Conservation (phyloP, 2,329 filamentous ascomycete genomes). For the Colletotrichum orchidophilum region DNA sequence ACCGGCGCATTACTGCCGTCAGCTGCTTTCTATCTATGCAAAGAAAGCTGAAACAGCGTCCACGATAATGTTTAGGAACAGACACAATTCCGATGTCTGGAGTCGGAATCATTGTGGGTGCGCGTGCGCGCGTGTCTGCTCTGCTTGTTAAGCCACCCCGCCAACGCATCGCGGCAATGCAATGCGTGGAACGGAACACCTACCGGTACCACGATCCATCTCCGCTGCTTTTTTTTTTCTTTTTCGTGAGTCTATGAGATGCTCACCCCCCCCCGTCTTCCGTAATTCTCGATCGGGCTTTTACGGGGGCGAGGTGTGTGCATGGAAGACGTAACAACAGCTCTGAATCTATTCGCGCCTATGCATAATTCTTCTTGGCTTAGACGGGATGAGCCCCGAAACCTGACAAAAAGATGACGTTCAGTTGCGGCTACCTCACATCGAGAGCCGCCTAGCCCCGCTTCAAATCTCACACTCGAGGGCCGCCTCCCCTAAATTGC, state of each 20-base stretch:
- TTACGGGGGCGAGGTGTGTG: slow-evolving; percentile 15
- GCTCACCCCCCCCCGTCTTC: not conserved
- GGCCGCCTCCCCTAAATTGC: not conserved
- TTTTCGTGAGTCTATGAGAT: not conserved
- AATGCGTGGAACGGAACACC: slow-evolving; percentile 16
- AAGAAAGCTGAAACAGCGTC: slow-evolving; percentile 19
- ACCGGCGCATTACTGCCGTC: too few relatives aligned
- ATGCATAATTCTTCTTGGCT: not conserved
- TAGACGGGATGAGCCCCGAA: slow-evolving; percentile 12
- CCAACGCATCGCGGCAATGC: slow-evolving; percentile 23
- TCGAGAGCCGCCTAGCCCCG: slow-evolving; percentile 32
- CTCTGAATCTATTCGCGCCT: not conserved
- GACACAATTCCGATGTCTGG: not conserved
- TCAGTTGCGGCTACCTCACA: slow-evolving; percentile 10
- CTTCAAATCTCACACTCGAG: not conserved
- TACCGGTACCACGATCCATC: not conserved
- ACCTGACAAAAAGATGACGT: slow-evolving; percentile 34
- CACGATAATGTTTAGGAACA: slow-evolving; percentile 30
- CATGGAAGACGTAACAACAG: not conserved
- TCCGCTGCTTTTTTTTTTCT: not conserved
- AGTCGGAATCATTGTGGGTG: not conserved
- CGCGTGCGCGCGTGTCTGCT: not conserved
- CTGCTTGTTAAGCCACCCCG: not conserved
- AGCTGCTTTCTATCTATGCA: not conserved
- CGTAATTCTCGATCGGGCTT: slow-evolving; percentile 20